phyloP scores from a whole-genome alignment of 768 basidiomycete species.

The Suillus americanus region DNA sequence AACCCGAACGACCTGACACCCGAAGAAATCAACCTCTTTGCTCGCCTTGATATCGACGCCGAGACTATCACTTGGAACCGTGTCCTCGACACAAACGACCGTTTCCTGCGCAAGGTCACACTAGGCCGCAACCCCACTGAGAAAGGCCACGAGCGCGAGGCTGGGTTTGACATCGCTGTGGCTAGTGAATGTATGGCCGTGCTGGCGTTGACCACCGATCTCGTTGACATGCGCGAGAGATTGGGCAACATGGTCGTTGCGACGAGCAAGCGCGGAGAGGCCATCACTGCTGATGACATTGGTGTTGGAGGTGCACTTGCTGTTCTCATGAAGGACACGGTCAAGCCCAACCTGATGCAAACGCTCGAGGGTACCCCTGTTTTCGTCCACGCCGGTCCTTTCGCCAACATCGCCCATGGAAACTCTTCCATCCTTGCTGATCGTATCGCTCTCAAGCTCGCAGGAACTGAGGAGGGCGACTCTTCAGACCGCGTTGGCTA shows the following conservation, averaged over 20 bases:
- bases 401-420: slow-evolving; percentile 98
- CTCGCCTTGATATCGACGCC: slow-evolving; percentile 87
- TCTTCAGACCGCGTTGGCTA: slow-evolving; percentile 80
- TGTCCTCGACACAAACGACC: slow-evolving; percentile 94
- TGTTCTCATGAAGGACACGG: slow-evolving; percentile 97
- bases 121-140: slow-evolving; percentile 91
- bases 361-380: slow-evolving; percentile 98
- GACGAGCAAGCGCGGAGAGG: slow-evolving; percentile 85
- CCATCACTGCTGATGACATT: slow-evolving; percentile 95
- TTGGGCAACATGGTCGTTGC: slow-evolving; percentile 98
- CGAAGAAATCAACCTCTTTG: slow-evolving; percentile 88
- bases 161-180: slow-evolving; percentile 96
- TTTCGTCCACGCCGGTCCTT: slow-evolving; percentile 98
- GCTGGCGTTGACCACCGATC: slow-evolving; percentile 82
- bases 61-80: slow-evolving; percentile 97
- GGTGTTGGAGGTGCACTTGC: slow-evolving; percentile 94
- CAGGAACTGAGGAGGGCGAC: slow-evolving; percentile 92
- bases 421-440: slow-evolving; percentile 99
- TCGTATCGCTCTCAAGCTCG: slow-evolving; percentile 93
- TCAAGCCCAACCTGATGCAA: slow-evolving; percentile 99
- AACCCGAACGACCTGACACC: slow-evolving; percentile 89
- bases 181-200: slow-evolving; percentile 99
- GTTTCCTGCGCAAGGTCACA: slow-evolving; percentile 92
- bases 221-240: slow-evolving; percentile 88
- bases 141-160: slow-evolving; percentile 81